Percentiles rank a stretch among this genome's conserved stretches.
These are phyloP conservation scores for Boletales sp. DNA, from an alignment of 768 basidiomycete genomes.

Conservation along the genomic window DNA sequence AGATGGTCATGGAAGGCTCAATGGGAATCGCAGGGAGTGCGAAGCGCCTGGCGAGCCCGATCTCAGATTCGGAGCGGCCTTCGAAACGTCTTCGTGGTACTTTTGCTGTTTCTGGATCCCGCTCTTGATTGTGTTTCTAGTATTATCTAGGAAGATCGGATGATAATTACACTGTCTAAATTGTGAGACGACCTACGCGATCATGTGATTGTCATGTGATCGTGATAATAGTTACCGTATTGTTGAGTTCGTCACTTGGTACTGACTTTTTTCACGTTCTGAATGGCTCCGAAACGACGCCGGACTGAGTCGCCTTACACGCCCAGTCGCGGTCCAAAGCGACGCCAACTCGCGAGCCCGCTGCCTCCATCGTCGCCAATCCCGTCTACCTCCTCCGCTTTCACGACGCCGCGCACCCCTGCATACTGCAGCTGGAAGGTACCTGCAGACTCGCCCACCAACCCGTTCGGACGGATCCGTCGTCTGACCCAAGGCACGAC, in stretches of 20 bases:
- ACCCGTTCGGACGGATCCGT: constrained; percentile 62
- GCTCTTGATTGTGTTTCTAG: too few species aligned
- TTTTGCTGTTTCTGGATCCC: too few species aligned
- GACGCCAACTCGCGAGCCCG: constrained; percentile 15
- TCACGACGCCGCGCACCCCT: constrained; percentile 37
- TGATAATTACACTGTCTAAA: too few species aligned
- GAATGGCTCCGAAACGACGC: constrained; percentile 29
- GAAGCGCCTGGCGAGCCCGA: too few species aligned
- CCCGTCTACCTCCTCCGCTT: constrained; percentile 22
- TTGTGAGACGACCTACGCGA: too few species aligned
- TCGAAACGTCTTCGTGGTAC: too few species aligned
- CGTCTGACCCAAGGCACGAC: constrained; percentile 36
- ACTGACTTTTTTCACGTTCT: constrained; percentile 1
- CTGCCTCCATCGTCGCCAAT: constrained; percentile 29
- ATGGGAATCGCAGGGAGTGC: too few species aligned
- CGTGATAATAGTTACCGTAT: constrained; percentile 4
- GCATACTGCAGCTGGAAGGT: constrained; percentile 37
- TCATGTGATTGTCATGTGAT: constrained; percentile 19
- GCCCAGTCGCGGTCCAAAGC: constrained; percentile 30
- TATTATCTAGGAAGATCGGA: too few species aligned
- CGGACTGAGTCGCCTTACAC: constrained; percentile 25
- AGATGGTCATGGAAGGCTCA: too few species aligned
- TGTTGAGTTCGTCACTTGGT: constrained; percentile 6
- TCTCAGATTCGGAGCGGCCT: too few species aligned
- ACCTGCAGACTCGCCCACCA: constrained; percentile 67